phyloP scores from a whole-genome alignment of 345 rosid genomes.

The Melastoma malabathricum region DNA sequence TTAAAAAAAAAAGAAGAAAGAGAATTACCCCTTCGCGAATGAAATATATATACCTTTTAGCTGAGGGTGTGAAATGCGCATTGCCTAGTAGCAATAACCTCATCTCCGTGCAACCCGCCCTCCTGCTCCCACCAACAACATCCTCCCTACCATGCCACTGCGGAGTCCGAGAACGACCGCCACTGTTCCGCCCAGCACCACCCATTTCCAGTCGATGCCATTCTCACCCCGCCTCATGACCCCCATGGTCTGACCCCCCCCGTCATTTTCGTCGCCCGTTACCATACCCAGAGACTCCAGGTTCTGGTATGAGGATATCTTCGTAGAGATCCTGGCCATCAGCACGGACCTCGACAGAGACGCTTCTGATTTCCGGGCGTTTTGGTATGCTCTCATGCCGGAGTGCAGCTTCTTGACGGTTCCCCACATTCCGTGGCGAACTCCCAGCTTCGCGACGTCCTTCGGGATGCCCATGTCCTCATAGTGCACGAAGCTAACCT shows the following conservation, averaged over 20 bases:
- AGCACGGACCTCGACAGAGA: constrained; percentile 55
- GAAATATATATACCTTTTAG: no score
- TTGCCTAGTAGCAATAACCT: constrained; percentile 6
- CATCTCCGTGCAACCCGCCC: constrained; percentile 68
- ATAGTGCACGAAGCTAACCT: constrained; percentile 69
- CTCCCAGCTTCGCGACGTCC: constrained; percentile 89
- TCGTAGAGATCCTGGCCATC: constrained; percentile 63
- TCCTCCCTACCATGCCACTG: constrained; percentile 59
- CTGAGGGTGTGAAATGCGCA: not conserved
- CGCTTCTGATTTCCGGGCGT: constrained; percentile 41
- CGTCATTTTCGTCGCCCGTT: constrained; percentile 36
- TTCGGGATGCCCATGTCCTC: constrained; percentile 99
- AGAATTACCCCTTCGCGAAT: no score
- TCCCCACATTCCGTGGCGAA: constrained; percentile 99
- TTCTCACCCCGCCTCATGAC: constrained; percentile 25
- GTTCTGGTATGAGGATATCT: constrained; percentile 29
- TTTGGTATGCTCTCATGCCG: constrained; percentile 77
- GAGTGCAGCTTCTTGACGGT: constrained; percentile 75
- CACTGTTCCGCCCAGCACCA: constrained; percentile 62
- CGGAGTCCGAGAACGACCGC: constrained; percentile 73
- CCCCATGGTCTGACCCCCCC: constrained; percentile 8
- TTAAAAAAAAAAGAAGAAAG: no score
- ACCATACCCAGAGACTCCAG: constrained; percentile 26
- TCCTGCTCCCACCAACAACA: constrained; percentile 67
- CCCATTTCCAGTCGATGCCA: constrained; percentile 87